phyloP scores from a whole-genome alignment of 371 early-diverging fungal genomes.

The Mucor mucedo region DNA sequence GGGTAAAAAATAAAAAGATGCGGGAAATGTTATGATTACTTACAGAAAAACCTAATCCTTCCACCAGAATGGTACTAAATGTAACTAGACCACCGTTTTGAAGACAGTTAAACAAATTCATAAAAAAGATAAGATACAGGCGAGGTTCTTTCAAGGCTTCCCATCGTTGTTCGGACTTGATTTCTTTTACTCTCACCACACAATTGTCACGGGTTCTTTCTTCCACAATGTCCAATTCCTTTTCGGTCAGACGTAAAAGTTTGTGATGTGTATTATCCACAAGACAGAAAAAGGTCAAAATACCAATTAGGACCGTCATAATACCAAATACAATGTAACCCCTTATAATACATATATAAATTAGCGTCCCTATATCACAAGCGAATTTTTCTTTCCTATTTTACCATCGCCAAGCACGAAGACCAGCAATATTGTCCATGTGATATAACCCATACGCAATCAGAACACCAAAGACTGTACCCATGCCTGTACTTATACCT shows the following conservation, averaged over 20 bases:
- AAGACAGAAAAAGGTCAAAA: constrained; percentile 35
- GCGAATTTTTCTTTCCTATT: neutral
- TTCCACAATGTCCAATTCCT: constrained; percentile 40
- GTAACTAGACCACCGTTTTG: constrained; percentile 43
- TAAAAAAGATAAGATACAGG: constrained; percentile 28
- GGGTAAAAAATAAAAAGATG: neutral
- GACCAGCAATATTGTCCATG: constrained; percentile 25
- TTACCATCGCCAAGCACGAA: constrained; percentile 35
- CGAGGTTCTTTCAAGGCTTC: constrained; percentile 46
- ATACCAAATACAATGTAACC: constrained; percentile 44
- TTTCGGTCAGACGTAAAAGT: constrained; percentile 33
- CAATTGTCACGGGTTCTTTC: constrained; percentile 43
- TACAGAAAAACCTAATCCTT: constrained; percentile 45
- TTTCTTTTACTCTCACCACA: constrained; percentile 28
- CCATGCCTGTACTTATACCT: constrained; percentile 30
- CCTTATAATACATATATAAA: constrained; percentile 22
- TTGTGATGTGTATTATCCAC: constrained; percentile 35
- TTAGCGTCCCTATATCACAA: neutral
- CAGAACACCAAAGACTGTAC: constrained; percentile 32
- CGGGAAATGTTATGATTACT: neutral
- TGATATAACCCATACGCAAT: constrained; percentile 34
- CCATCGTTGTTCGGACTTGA: constrained; percentile 32
- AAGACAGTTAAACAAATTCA: constrained; percentile 25
- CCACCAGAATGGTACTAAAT: constrained; percentile 40
- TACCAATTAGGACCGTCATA: constrained; percentile 34